Evolutionary conservation across 2,329 filamentous ascomycete genomes (phyloP), one percentile per base, ranked within the genome.

Genomic region (Neofusicoccum laricinum): DNA sequence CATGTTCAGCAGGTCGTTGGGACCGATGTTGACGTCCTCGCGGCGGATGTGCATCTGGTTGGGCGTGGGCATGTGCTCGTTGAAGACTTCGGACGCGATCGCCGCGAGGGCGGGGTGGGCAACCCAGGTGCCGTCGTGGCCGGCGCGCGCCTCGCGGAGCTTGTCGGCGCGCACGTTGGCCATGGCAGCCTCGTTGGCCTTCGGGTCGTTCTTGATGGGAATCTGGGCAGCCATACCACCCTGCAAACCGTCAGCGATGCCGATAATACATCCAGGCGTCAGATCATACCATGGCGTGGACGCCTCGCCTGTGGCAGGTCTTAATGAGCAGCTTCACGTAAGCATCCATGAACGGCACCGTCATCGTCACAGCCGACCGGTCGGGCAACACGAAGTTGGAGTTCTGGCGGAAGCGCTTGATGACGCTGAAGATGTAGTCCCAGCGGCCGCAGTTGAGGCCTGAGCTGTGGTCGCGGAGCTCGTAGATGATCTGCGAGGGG

Each of bases 391-490:
- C 88, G 76, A 98, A 98, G 81, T 90, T 89, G 72, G 91, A 84
- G 84, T 97, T 95, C 74, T 97, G 88, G 76, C 95, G 92, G 90
- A 98, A 97, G 80, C 96, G 97, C 87, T 99, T 99, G 85, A 99
- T 98, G 75, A 94, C 92, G 78, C 90, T 95, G 86, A 99, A 99
- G 82, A 99, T 98, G 85, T 99, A 99, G 77, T 99, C 95, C 95
- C 95, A 99, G 71, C 95, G 90, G 69, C 95, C 95, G 80, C 95
- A 98, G 88, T 99, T 99, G 74, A 99, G 87, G 53, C 95, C 95
- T 6, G 94, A 90, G 78, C 90, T 94, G 84, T 99, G 95, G 76
- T 98, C 94, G 66, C 95, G 90, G 70, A 99, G 89, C 83, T 98
- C 95, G 80, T 97, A 99, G 81, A 99, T 98, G 80, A 99, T 98